A percentile compares a stretch with the other conserved stretches of the same genome.
Conservation (phyloP, 148 eudicot species). For the Hydrangea macrophylla region DNA sequence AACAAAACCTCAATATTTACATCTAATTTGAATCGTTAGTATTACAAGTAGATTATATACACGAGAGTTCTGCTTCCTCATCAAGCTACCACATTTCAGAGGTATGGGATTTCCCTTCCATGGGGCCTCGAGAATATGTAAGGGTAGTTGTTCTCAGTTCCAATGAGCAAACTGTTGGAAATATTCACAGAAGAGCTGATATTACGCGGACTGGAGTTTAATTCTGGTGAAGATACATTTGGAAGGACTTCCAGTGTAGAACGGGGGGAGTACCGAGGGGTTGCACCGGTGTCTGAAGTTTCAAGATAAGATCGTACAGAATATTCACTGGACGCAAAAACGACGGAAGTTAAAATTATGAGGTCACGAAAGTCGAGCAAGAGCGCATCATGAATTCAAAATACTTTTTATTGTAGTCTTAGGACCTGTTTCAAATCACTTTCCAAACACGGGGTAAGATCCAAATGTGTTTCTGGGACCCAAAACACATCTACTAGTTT, state of each 20-base stretch:
- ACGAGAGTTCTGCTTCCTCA: slow-evolving; percentile 6
- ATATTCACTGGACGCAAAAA: slow-evolving; percentile 29
- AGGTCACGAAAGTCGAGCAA: not conserved
- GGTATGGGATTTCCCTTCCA: slow-evolving; percentile 21
- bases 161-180: slow-evolving; percentile 16
- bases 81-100: not conserved
- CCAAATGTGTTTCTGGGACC: too few species aligned
- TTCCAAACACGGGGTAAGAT: too few species aligned
- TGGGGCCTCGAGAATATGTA: slow-evolving; percentile 10
- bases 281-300: slow-evolving; percentile 22
- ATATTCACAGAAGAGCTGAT: slow-evolving; percentile 13
- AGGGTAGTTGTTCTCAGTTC: slow-evolving; percentile 10
- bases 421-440: too few species aligned
- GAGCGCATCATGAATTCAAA: not conserved
- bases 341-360: slow-evolving; percentile 7
- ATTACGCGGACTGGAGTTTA: slow-evolving; percentile 14
- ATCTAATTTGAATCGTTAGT: not conserved
- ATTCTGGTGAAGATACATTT: slow-evolving; percentile 21
- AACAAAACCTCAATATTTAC: not conserved
- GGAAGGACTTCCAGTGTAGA: slow-evolving; percentile 50
- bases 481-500: too few species aligned
- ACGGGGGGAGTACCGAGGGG: slow-evolving; percentile 33
- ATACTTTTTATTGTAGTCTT: not conserved
- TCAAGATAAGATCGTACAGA: slow-evolving; percentile 32
- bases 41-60: not conserved